Base-by-base conservation (phyloP, 2,329 filamentous ascomycete genomes). In the Nemania serpens region DNA sequence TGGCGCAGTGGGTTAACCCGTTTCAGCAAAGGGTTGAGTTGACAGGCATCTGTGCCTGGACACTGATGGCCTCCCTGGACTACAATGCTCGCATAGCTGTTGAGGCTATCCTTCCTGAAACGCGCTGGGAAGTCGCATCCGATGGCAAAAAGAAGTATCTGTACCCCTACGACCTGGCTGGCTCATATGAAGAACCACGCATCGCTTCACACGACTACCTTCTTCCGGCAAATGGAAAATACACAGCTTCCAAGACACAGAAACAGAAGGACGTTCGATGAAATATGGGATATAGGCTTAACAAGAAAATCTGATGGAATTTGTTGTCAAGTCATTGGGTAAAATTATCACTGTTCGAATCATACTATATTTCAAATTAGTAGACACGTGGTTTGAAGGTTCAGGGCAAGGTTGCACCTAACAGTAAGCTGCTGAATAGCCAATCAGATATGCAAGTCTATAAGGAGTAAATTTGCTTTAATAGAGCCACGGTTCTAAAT, bases 31-130 rank as follows among this genome's bases (percentile, higher is more conserved):
- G 71, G 41, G 36, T 73, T 13, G 70, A 73, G 59, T 68, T 72
- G 70, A 52, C 69, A 2, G 71, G 71, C 5, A 72, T 73, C 58
- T 63, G 62, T 42, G 70, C 71, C 47, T 73, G 68, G 69, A 22
- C 61, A 25, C 50, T 70, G 13, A 72, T 73, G 71, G 63, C 67
- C 3, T 45, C 64, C 9, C 57, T 70, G 37, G 63, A 67, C 39
- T 73, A 59, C 47, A 61, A 71, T 37, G 71, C 70, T 6, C 70
- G 71, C 42, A 66, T 73, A 56, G 18, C 61, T 3, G 65, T 73
- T 10, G 69, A 73, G 61, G 43, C 45, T 5, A 34, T 71, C 9
- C 37, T 52, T 2, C 66, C 66, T 3, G 55, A 61, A 17, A 22
- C 39, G 2, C 37, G 48, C n/a, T 55, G 43, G 13, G 59, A 66